These are phyloP conservation scores for Cymbidium sinense DNA, from an alignment of 106 monocot species.

Conservation along the genomic window DNA sequence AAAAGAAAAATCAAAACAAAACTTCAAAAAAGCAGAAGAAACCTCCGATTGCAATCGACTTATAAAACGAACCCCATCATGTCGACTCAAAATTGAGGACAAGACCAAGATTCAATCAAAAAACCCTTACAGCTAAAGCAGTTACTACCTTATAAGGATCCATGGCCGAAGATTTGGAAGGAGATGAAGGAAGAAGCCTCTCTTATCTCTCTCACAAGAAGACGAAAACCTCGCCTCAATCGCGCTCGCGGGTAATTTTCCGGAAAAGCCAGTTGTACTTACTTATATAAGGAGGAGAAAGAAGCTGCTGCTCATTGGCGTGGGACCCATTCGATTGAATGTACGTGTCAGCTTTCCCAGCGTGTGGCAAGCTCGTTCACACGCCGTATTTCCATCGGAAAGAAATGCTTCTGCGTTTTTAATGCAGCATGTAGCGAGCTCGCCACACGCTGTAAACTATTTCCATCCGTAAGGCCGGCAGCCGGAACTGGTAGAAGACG, in stretches of 20 bases:
- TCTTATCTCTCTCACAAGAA: no score
- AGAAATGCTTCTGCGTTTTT: no score
- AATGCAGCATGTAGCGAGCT: no score
- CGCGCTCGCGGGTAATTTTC: background rate
- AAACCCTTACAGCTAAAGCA: background rate
- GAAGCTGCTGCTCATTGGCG: no score
- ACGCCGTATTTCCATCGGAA: background rate
- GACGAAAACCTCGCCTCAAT: background rate
- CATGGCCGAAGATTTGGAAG: constrained; percentile 21
- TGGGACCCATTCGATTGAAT: background rate
- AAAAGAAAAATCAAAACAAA: no score
- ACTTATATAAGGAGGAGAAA: background rate
- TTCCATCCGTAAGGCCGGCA: no score
- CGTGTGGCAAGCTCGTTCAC: background rate
- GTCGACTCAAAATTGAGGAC: background rate
- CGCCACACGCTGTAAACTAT: no score
- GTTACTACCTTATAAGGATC: constrained; percentile 69
- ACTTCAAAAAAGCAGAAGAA: background rate
- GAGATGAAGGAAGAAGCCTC: no score
- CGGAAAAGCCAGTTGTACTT: background rate
- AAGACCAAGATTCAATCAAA: background rate
- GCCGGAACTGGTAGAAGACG: no score
- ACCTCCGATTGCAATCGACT: background rate
- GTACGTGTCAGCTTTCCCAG: background rate
- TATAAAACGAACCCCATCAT: background rate